Evolutionary conservation across 768 basidiomycete genomes (phyloP).

Genomic region (Amanita exitialis): DNA sequence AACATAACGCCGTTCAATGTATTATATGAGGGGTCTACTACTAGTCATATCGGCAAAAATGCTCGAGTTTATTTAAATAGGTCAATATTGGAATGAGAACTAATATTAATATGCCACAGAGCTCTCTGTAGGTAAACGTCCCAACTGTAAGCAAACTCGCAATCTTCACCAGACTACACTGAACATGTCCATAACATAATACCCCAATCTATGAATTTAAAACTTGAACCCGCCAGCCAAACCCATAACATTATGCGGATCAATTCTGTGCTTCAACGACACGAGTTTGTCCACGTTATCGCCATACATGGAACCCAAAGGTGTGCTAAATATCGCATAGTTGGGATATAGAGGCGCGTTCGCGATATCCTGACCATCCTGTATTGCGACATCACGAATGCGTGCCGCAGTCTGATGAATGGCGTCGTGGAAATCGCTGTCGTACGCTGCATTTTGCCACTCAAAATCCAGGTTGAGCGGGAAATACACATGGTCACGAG

Average conservation of each 20-base stretch:
- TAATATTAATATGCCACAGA: too few relatives aligned
- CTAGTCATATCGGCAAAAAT: too few relatives aligned
- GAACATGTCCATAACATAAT: too few relatives aligned
- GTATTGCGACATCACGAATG: conserved; percentile 22
- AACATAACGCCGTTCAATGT: too few relatives aligned
- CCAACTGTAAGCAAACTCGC: too few relatives aligned
- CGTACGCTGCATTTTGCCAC: conserved; percentile 13
- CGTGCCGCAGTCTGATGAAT: conserved; percentile 22
- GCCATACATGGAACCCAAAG: conserved; percentile 33
- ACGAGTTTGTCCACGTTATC: conserved; percentile 23
- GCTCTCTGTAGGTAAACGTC: too few relatives aligned
- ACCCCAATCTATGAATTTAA: too few relatives aligned
- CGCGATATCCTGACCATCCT: conserved; percentile 27
- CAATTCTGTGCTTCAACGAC: conserved; percentile 25
- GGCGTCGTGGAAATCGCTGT: conserved; percentile 22
- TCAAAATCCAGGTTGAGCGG: conserved; percentile 19
- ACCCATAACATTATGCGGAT: conserved; percentile 42
- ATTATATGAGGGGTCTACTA: too few relatives aligned
- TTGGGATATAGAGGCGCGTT: conserved; percentile 19
- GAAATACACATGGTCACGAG: conserved; percentile 12
- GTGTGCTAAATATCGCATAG: conserved; percentile 36
- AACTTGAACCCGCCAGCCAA: conserved; percentile 44
- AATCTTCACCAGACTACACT: too few relatives aligned
- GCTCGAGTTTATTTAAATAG: too few relatives aligned
- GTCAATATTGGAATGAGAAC: too few relatives aligned